These are phyloP conservation scores for Exophiala alcalophila DNA, from an alignment of 2,329 filamentous ascomycete species.

Conservation along the genomic window DNA sequence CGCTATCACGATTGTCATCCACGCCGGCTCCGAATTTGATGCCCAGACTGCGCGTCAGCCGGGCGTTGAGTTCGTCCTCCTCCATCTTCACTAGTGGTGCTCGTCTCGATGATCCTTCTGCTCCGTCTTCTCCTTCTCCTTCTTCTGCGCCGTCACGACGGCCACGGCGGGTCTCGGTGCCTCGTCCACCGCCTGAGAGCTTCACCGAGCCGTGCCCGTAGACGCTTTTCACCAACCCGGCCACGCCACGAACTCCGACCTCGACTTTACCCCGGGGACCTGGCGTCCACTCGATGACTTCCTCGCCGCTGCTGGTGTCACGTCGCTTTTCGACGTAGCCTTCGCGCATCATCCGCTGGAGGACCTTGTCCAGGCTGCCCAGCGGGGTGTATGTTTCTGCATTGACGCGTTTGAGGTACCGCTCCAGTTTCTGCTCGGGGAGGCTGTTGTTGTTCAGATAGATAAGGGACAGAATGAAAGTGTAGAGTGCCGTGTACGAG, in stretches of 20 bases:
- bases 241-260: conserved; percentile 72
- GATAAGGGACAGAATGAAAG: conserved; percentile 74
- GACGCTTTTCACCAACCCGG: conserved; percentile 62
- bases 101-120: conserved; percentile 52
- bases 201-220: conserved; percentile 43
- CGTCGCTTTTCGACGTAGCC: conserved; percentile 75
- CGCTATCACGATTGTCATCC: conserved; percentile 6
- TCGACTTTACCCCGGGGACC: conserved; percentile 84
- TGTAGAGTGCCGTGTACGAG: conserved; percentile 79
- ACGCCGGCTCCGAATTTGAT: conserved; percentile 35
- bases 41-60: conserved; percentile 61
- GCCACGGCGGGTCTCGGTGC: conserved; percentile 7
- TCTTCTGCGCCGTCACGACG: conserved; percentile 27
- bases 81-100: conserved; percentile 29
- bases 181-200: conserved; percentile 7
- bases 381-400: conserved; percentile 70
- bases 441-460: conserved; percentile 69
- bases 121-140: conserved; percentile 34
- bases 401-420: conserved; percentile 72
- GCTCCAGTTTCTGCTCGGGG: conserved; percentile 72
- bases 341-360: conserved; percentile 74
- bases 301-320: conserved; percentile 68
- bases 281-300: conserved; percentile 75
- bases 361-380: conserved; percentile 70
- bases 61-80: conserved; percentile 55